These are phyloP conservation scores for Epichloe hybrida DNA, from an alignment of 2,329 filamentous ascomycete genomes.

Conservation along the genomic window DNA sequence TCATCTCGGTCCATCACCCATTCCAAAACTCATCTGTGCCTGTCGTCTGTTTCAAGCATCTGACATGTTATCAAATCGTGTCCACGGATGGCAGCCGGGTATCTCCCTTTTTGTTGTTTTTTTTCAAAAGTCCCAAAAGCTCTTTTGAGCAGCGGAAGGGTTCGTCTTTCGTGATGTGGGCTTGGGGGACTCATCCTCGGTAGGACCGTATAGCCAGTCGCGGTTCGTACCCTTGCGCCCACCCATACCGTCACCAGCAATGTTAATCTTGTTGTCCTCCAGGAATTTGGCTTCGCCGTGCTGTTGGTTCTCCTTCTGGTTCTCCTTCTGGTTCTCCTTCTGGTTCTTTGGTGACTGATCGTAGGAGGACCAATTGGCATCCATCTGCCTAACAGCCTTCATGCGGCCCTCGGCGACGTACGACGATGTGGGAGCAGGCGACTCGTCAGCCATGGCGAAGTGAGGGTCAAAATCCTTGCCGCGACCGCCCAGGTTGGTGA, in stretches of 20 bases:
- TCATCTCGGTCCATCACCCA: conserved; percentile 3
- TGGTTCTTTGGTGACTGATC: conserved; percentile 39
- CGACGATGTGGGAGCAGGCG: conserved; percentile 30
- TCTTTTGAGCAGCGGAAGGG: conserved; percentile 6
- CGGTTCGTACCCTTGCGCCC: conserved; percentile 40
- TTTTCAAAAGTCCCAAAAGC: conserved; percentile 35
- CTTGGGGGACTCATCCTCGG: conserved; percentile 26
- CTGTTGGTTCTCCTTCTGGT: conserved; percentile 39
- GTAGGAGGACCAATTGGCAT: conserved; percentile 45
- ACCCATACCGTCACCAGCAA: conserved; percentile 54
- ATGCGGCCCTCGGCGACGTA: conserved; percentile 43
- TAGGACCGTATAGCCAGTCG: conserved; percentile 45
- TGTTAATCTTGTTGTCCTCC: conserved; percentile 25
- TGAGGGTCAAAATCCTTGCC: conserved; percentile 66
- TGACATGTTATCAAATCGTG: neutral
- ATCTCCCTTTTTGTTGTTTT: neutral
- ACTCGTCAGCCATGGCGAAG: conserved; percentile 61
- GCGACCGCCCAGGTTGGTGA: conserved; percentile 61
- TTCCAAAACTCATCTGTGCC: neutral
- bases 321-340: conserved; percentile 35
- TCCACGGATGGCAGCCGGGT: neutral
- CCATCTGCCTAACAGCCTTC: conserved; percentile 63
- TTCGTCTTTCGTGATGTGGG: conserved; percentile 24
- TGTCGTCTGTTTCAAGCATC: neutral
- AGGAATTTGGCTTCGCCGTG: conserved; percentile 37